Conservation (phyloP, 148 eudicot genomes). For the Heliamphora exappendiculata region DNA sequence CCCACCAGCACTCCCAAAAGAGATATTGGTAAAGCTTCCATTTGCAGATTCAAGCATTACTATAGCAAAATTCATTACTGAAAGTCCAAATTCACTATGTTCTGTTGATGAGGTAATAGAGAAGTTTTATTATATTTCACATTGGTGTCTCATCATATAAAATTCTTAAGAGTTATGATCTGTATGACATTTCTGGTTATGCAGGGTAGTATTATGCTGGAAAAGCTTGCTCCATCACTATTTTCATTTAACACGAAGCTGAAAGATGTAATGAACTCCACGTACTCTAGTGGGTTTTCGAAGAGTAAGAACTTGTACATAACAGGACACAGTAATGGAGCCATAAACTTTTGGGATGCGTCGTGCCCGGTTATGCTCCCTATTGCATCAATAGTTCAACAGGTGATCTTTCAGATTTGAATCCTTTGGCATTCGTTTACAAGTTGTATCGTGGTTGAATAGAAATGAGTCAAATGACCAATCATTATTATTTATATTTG, state of each 20-base stretch:
- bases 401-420: conserved; percentile 35
- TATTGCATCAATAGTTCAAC: conserved; percentile 63
- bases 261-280: conserved; percentile 35
- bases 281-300: conserved; percentile 48
- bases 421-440: not conserved
- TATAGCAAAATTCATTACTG: conserved; percentile 46
- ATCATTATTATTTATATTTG: not conserved
- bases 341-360: conserved; percentile 82
- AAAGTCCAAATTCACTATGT: conserved; percentile 28
- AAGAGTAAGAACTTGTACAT: conserved; percentile 61
- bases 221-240: conserved; percentile 45
- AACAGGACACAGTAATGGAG: conserved; percentile 83
- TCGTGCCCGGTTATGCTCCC: conserved; percentile 69
- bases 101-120: conserved; percentile 51
- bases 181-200: conserved; percentile 7
- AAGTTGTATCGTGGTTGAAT: not conserved
- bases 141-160: not conserved
- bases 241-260: conserved; percentile 55
- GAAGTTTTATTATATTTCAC: not conserved
- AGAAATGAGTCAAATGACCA: not conserved
- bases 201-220: conserved; percentile 44
- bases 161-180: not conserved
- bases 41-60: conserved; percentile 55
- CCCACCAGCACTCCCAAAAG: conserved; percentile 68
- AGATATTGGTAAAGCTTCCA: conserved; percentile 60